These are phyloP conservation scores for Eucalyptus guilfoylei DNA, from an alignment of 345 rosid species.

Conservation along the genomic window DNA sequence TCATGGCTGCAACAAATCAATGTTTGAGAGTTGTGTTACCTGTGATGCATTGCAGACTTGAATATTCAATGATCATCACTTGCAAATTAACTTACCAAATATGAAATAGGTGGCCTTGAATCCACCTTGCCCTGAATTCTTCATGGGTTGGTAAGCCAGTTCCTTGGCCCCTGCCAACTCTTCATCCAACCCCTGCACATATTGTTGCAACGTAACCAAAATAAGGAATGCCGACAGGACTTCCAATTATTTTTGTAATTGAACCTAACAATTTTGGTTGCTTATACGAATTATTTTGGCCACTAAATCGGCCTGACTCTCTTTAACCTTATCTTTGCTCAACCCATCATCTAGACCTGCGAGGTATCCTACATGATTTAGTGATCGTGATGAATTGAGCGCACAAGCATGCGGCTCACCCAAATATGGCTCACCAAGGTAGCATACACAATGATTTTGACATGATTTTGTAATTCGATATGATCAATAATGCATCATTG, in stretches of 20 bases:
- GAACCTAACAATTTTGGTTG: neutral
- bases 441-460: neutral
- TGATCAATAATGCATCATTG: neutral
- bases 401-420: neutral
- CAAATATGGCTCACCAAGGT: neutral
- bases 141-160: neutral
- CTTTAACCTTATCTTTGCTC: neutral
- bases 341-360: neutral
- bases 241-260: neutral
- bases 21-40: neutral
- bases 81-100: slow-evolving; percentile 1
- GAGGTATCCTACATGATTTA: neutral
- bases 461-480: neutral
- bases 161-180: neutral
- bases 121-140: slow-evolving; percentile 5
- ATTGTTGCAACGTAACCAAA: neutral
- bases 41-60: neutral
- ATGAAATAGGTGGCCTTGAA: slow-evolving; percentile 11
- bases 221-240: neutral
- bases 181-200: neutral
- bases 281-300: neutral
- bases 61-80: neutral
- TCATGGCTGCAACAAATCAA: slow-evolving; percentile 5
- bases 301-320: neutral
- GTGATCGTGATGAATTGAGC: neutral